Evolutionary conservation across 345 rosid species (phyloP), one percentile per base, ranked within the genome.

Genomic region (Geranium rotundifolium): DNA sequence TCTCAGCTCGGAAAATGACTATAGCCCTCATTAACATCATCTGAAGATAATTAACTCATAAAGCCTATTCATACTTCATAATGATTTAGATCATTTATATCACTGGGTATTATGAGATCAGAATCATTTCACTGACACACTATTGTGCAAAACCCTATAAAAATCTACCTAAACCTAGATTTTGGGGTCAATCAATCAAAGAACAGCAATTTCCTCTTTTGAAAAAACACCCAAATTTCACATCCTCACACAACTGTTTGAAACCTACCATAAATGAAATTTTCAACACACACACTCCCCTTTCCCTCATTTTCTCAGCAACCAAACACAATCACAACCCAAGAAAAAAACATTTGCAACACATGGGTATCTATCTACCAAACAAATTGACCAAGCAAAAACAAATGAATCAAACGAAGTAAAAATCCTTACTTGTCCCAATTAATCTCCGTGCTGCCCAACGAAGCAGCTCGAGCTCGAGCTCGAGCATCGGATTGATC

Each of bases 371-470:
- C 1, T 3, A 23, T 2, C 27, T n/a, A 9, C 1, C 5, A 13
- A 41, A 41, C 13, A 41, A 41, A 2, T 31, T 7, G 37, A 31
- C 37, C 37, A 55, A 46, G 50, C 37, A 8, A 81, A 10, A 14
- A 46, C 52, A 14, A 46, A 46, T 23, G 27, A 23, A 23, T 23
- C 27, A 23, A 23, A 23, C 27, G 2, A 23, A 23, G 27, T 23
- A 46, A 46, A 34, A 34, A 34, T 7, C 3, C 85, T 29, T 79
- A 89, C 98, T 92, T 89, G 76, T 92, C 98, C 98, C 98, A 89
- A 67, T 92, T 87, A 66, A 89, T 92, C 90, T 92, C 97, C 65
- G 93, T 82, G 70, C 79, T 92, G 37, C 83, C 92, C 66, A 86
- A 67, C 2, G 90, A 46, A 46, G 14, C 12, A 46, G 52, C 52